Evolutionary conservation across 192 early-diverging fungal species (phyloP).

Genomic region (Coemansia sp.): DNA sequence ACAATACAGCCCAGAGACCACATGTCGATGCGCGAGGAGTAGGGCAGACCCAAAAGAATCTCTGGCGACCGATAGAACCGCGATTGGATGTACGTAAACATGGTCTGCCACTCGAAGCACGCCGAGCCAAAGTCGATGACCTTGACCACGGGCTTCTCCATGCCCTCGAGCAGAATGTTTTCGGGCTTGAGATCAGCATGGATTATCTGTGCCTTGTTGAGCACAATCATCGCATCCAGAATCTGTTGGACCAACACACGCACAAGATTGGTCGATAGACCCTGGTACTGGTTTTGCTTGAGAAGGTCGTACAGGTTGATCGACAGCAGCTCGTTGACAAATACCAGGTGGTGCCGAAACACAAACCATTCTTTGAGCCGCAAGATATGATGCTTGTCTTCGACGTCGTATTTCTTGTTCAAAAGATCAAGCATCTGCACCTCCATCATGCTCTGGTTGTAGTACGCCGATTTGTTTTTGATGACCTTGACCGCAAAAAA

Average conservation of each 20-base stretch:
- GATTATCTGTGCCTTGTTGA: conserved; percentile 87
- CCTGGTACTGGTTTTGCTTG: conserved; percentile 96
- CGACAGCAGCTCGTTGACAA: conserved; percentile 96
- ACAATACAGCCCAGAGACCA: conserved; percentile 99
- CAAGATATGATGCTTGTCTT: conserved; percentile 88
- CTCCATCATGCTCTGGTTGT: conserved; percentile 97
- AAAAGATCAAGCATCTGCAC: conserved; percentile 90
- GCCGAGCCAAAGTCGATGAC: conserved; percentile 99
- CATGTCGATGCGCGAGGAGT: conserved; percentile 94
- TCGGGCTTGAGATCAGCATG: conserved; percentile 99
- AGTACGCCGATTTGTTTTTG: conserved; percentile 97
- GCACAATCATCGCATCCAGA: conserved; percentile 82
- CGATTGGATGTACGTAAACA: conserved; percentile 98
- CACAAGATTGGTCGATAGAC: conserved; percentile 90
- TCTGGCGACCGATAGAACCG: conserved; percentile 96
- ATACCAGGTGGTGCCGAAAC: conserved; percentile 88
- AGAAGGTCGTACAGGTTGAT: conserved; percentile 98
- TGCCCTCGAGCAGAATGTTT: conserved; percentile 87
- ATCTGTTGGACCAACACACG: conserved; percentile 92
- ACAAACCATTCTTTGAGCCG: conserved; percentile 91
- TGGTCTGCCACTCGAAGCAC: conserved; percentile 90
- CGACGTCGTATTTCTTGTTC: conserved; percentile 83
- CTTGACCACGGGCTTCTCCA: conserved; percentile 91
- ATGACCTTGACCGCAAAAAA: conserved; percentile 95
- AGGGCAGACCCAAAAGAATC: conserved; percentile 90